These are phyloP conservation scores for Euptelea pleiosperma DNA, from an alignment of 164 flowering plant genomes.

Conservation along the genomic window DNA sequence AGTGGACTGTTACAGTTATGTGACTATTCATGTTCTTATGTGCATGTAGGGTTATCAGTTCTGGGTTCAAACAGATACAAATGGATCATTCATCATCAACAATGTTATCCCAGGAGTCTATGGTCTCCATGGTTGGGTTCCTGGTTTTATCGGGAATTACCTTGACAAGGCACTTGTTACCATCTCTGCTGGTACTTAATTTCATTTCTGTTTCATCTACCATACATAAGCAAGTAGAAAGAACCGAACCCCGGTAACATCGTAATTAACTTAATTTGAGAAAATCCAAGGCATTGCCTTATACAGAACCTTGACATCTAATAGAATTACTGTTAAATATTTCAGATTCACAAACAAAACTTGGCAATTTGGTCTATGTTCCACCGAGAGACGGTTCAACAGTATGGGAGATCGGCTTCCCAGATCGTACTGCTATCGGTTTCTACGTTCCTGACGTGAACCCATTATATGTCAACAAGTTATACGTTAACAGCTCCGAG, in stretches of 20 bases:
- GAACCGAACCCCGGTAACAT: no score
- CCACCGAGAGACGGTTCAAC: slow-evolving; percentile 56
- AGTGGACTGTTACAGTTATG: no score
- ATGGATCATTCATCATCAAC: slow-evolving; percentile 43
- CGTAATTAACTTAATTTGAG: no score
- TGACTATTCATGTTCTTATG: background rate
- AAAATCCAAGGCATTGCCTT: no score
- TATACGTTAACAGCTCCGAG: slow-evolving; percentile 40
- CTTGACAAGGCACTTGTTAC: slow-evolving; percentile 29
- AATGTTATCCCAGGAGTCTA: slow-evolving; percentile 50
- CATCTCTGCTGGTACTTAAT: slow-evolving; percentile 35
- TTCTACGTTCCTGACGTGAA: slow-evolving; percentile 51
- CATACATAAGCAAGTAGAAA: background rate
- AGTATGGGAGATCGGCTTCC: slow-evolving; percentile 57
- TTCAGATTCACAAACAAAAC: slow-evolving; percentile 35
- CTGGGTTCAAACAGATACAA: slow-evolving; percentile 47
- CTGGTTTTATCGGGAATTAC: slow-evolving; percentile 55
- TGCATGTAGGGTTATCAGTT: slow-evolving; percentile 50
- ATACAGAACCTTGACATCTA: no score
- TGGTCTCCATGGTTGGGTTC: slow-evolving; percentile 54
- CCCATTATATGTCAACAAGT: slow-evolving; percentile 43
- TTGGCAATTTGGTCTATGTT: slow-evolving; percentile 36
- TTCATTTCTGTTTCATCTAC: background rate
- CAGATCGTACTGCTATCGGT: slow-evolving; percentile 48
- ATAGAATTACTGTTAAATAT: background rate